Conservation (phyloP, 805 yeast species). For the Candida broadrunensis region DNA sequence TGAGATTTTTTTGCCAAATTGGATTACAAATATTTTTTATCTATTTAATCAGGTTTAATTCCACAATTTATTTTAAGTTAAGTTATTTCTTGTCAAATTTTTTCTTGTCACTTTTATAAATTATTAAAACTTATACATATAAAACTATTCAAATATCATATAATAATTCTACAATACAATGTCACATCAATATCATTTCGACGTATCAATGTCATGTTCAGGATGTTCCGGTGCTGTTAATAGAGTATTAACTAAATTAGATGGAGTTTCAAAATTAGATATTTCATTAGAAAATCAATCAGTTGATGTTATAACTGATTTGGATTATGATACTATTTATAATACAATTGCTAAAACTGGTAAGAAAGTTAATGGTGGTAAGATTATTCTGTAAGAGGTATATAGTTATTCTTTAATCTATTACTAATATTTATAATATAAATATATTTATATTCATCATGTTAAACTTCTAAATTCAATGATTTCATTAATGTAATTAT, state of each 20-base stretch:
- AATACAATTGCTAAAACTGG: conserved; percentile 88
- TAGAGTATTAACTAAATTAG: conserved; percentile 65
- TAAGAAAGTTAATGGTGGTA: conserved; percentile 72
- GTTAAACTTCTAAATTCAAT: conserved; percentile 34
- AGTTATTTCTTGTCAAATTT: no score
- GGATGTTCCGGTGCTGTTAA: conserved; percentile 88
- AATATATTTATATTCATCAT: background rate
- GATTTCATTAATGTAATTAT: conserved; percentile 44
- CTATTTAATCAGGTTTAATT: no score
- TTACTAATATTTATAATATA: no score
- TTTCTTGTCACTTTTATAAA: no score
- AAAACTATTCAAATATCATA: background rate
- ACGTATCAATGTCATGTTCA: conserved; percentile 82
- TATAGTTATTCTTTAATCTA: no score
- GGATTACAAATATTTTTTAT: no score
- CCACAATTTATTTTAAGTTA: no score
- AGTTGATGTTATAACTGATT: conserved; percentile 69
- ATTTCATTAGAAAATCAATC: conserved; percentile 78
- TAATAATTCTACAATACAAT: conserved; percentile 16
- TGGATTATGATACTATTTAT: conserved; percentile 75
- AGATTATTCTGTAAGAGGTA: conserved; percentile 38
- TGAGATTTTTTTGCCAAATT: no score
- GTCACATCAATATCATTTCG: conserved; percentile 69
- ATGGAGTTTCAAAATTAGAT: conserved; percentile 71
- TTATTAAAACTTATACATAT: no score